Base-by-base conservation (phyloP, 192 early-diverging fungal species). In the Rhizoclosmatium sp. region DNA sequence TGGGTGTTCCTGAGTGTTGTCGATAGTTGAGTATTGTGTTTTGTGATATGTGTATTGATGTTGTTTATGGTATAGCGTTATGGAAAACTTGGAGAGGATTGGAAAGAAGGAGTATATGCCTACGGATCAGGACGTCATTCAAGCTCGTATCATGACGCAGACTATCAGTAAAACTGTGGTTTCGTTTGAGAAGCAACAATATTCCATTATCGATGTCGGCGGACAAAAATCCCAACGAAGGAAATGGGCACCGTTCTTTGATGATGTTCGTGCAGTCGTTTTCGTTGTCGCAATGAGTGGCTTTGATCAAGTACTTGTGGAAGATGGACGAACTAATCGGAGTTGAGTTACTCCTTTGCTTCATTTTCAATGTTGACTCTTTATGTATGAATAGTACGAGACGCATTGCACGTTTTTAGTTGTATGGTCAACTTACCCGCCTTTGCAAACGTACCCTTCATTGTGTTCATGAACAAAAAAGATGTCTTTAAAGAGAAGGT, bases 381-480 rank as follows among this genome's bases (percentile, higher is more conserved):
- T 12, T 60, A 73, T n/a, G 31, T 91, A 89, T 96, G 96, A 87
- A 92, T 94, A 67, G 94, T 98, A 91, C 92, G 94, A 71, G 97
- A 98, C 83, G 93, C 96, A n/a, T 85, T 98, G 79, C 95, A 94
- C 7, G 87, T 98, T 68, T 98, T 98, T 80, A 95, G 95, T 78
- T 95, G 94, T 1, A 97, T 98, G 80, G 96, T 96, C 85, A 98
- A 97, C 85, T 93, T 91, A 71, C 89, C 94, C 69, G 96, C 94
- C 95, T 98, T 98, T 67, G 91, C 92, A 40, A 93, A 94, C 79
- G 97, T 96, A 2, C 94, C 95, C 19, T 95, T 98, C 44, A 98
- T 98, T 76, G 86, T 98, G 59, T 98, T 98, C 90, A 86, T 98
- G 64, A 98, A 98, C 92, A 98, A 98, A 87, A 96, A 96, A 78